A percentile compares a stretch with the other conserved stretches of the same genome.
phyloP scores from a whole-genome alignment of 495 filamentous ascomycete genomes.

The Neurospora sp. region DNA sequence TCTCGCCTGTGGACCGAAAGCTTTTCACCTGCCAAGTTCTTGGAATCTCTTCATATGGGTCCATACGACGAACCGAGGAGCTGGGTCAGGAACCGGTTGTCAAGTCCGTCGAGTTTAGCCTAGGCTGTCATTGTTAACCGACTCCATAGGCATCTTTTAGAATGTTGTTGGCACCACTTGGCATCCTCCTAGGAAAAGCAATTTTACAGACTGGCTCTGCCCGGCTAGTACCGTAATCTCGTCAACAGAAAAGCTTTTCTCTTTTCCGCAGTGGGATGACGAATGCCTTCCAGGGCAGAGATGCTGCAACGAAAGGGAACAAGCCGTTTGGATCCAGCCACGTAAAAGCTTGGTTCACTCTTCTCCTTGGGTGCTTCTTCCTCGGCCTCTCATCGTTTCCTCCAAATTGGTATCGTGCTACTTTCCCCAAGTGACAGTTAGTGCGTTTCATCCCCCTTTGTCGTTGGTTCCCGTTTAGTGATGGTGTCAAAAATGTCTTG shows the following conservation, averaged over 20 bases:
- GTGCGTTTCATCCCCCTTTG: background rate
- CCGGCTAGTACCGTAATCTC: background rate
- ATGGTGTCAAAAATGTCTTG: too few relatives aligned
- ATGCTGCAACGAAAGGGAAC: background rate
- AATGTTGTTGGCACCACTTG: background rate
- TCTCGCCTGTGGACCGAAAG: background rate
- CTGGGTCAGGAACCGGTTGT: background rate
- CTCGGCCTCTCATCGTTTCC: background rate
- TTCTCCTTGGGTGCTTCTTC: too few relatives aligned
- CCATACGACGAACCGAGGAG: background rate
- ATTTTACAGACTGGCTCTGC: background rate
- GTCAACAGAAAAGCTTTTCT: background rate
- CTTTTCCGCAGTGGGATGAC: background rate
- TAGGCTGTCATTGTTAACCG: background rate
- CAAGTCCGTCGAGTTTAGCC: background rate
- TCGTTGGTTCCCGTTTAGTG: too few relatives aligned
- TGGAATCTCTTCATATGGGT: background rate
- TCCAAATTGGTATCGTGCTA: background rate
- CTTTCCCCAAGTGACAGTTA: background rate
- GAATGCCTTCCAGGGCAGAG: background rate
- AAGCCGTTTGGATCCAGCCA: background rate
- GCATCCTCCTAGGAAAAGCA: background rate
- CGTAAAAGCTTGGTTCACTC: background rate
- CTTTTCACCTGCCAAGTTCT: background rate
- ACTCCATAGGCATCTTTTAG: background rate